phyloP scores from a whole-genome alignment of 257 asterid genomes.

The Verbena officinalis region DNA sequence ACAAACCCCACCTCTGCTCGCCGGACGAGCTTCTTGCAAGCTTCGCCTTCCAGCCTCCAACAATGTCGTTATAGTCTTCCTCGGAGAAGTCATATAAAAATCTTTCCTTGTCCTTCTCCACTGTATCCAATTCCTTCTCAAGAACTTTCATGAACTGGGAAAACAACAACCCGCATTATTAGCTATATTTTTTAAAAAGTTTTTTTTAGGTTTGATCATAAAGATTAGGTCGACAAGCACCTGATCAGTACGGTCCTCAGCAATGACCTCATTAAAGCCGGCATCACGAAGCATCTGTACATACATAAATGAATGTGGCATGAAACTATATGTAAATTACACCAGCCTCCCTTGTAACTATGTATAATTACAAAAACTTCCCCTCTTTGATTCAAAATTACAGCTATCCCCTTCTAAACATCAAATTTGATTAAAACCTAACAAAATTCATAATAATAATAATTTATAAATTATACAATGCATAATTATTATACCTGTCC shows the following conservation, averaged over 20 bases:
- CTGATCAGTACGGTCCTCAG: conserved; percentile 96
- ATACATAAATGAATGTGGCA: conserved; percentile 8
- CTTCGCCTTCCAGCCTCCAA: conserved; percentile 89
- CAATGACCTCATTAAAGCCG: conserved; percentile 79
- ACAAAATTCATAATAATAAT: too few relatives aligned
- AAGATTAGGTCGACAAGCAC: conserved; percentile 36
- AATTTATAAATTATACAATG: too few relatives aligned
- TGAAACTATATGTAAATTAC: neutral
- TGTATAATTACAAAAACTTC: too few relatives aligned
- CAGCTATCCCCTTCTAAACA: too few relatives aligned
- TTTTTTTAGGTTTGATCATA: neutral
- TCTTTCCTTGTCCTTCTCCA: conserved; percentile 74
- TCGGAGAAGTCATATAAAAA: conserved; percentile 83
- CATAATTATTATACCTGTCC: conserved; percentile 70
- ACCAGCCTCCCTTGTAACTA: too few relatives aligned
- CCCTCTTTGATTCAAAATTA: too few relatives aligned
- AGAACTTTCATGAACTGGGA: conserved; percentile 81
- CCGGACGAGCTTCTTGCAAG: conserved; percentile 76
- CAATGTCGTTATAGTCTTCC: conserved; percentile 63
- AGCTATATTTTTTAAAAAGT: neutral
- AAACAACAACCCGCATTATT: conserved; percentile 13
- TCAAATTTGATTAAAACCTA: too few relatives aligned
- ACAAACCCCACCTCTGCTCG: conserved; percentile 98
- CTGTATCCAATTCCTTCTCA: conserved; percentile 64
- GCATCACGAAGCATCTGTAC: conserved; percentile 90